phyloP scores from a whole-genome alignment of 179 eudicot genomes.

The Dionaea muscipula region DNA sequence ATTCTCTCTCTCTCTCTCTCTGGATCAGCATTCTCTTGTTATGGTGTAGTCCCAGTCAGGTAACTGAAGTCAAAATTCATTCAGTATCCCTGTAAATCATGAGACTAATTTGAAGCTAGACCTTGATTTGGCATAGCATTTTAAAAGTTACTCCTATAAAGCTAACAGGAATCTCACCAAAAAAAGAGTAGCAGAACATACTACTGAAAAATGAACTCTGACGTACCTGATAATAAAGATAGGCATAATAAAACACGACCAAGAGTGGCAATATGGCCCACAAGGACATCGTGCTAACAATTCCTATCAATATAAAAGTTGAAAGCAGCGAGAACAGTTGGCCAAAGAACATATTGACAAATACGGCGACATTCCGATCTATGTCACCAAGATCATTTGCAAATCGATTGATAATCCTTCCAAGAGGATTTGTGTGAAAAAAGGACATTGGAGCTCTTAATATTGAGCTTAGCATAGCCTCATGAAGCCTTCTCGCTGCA shows the following conservation, averaged over 20 bases:
- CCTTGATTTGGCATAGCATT: too few relatives aligned
- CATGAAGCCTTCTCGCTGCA: slow-evolving; percentile 76
- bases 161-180: neutral
- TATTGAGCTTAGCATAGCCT: slow-evolving; percentile 77
- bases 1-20: too few relatives aligned
- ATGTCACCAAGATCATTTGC: slow-evolving; percentile 89
- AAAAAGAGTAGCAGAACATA: neutral
- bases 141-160: too few relatives aligned
- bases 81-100: too few relatives aligned
- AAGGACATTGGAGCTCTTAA: slow-evolving; percentile 94
- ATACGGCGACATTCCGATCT: slow-evolving; percentile 65
- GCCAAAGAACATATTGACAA: slow-evolving; percentile 60
- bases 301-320: slow-evolving; percentile 78
- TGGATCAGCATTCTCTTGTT: too few relatives aligned
- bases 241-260: slow-evolving; percentile 67
- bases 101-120: too few relatives aligned
- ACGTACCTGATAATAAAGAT: slow-evolving; percentile 80
- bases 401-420: slow-evolving; percentile 83
- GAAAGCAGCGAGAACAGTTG: slow-evolving; percentile 72
- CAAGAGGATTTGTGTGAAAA: slow-evolving; percentile 91
- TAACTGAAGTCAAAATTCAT: too few relatives aligned
- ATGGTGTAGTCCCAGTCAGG: too few relatives aligned
- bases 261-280: slow-evolving; percentile 95
- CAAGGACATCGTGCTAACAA: slow-evolving; percentile 85
- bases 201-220: slow-evolving; percentile 1